Conservation (phyloP, 1,284 basidiomycete species). For the Porodaedalea pini region DNA sequence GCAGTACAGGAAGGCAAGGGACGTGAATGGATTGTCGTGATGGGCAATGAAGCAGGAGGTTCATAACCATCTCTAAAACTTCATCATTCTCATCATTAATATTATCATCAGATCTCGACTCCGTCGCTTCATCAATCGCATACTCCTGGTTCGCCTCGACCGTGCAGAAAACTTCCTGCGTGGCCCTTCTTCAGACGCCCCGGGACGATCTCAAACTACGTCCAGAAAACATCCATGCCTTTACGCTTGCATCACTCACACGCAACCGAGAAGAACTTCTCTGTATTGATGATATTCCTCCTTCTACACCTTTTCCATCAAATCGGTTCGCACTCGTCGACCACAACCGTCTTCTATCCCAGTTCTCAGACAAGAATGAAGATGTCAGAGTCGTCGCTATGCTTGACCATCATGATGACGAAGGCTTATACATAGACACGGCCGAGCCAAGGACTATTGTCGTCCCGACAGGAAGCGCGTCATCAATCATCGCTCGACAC, state of each 20-base stretch:
- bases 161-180: constrained; percentile 46
- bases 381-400: constrained; percentile 64
- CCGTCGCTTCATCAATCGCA: constrained; percentile 77
- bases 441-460: constrained; percentile 67
- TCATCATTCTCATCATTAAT: not conserved
- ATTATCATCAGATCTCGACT: constrained; percentile 74
- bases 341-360: constrained; percentile 73
- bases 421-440: constrained; percentile 56
- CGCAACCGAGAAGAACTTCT: constrained; percentile 50
- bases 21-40: constrained; percentile 73
- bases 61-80: constrained; percentile 25
- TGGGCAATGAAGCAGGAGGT: constrained; percentile 95
- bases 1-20: constrained; percentile 41
- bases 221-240: constrained; percentile 81
- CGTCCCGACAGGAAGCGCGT: constrained; percentile 69
- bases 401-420: constrained; percentile 95
- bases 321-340: constrained; percentile 82
- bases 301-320: constrained; percentile 47
- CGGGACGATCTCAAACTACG: constrained; percentile 73
- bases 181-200: constrained; percentile 75
- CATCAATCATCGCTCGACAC: constrained; percentile 68
- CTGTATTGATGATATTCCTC: constrained; percentile 52
- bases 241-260: constrained; percentile 54
- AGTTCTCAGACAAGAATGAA: constrained; percentile 43
- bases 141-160: constrained; percentile 70